Evolutionary conservation across 1,284 basidiomycete species (phyloP), one percentile per base, ranked within the genome.

Genomic region (Volvariella volvacea): DNA sequence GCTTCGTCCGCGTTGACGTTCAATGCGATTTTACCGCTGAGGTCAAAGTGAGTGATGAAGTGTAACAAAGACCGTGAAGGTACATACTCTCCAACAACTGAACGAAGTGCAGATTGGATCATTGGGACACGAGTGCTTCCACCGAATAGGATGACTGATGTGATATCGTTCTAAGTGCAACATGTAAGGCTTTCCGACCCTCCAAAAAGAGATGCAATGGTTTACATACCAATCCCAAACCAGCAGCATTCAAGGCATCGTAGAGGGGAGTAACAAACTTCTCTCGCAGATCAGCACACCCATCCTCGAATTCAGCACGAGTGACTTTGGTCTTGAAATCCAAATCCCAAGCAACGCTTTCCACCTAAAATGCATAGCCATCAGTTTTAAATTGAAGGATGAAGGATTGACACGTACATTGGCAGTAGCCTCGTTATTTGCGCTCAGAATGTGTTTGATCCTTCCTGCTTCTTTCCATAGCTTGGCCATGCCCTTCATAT

Each of bases 1-100:
- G 93, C 92, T 71, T 99, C 95, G 61, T 99, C 96, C 0, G 95
- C 88, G 60, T 99, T 99, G 45, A 99, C 91, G 55, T 97, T 97
- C 56, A 88, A 76, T 4, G 92, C 90, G 51, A 96, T 87, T 60
- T 88, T 88, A 46, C 81, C 76, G 39, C 81, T 85, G 50, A 47
- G 7, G 8, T 37, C 22, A 51, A 31, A 16, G 49, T 55, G 19
- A 55, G 46, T 19, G 48, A 46, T 6, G 38, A 21, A 12, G 21
- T 2, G 33, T 19, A 16, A 15, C 36, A 22, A 33, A 30, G 3
- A 38, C 30, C 17, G 19, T 14, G 7, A 6, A 36, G 14, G 12
- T 2, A 72, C 80, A 50, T 59, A 83, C 76, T 84, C 80, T 58
- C 90, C 90, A 43, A 93, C 85, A 22, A 80, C 76, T 1, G 75